These are phyloP conservation scores for Botryotinia convoluta DNA, from an alignment of 2,329 filamentous ascomycete genomes.

Conservation along the genomic window DNA sequence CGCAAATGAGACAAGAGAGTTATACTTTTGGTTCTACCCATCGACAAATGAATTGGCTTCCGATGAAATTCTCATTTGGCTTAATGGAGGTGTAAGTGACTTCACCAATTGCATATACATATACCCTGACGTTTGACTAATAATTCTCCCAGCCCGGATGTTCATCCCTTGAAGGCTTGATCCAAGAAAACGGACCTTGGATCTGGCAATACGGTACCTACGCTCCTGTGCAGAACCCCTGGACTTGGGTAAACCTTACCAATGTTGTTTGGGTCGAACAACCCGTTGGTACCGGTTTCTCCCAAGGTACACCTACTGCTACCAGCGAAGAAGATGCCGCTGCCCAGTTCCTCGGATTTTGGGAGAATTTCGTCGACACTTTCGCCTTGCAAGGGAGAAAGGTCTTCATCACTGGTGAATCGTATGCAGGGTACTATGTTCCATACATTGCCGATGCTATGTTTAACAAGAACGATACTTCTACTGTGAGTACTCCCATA, in stretches of 20 bases:
- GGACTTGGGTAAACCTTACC: slow-evolving; percentile 35
- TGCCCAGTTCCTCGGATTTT: slow-evolving; percentile 73
- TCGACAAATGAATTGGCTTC: slow-evolving; percentile 48
- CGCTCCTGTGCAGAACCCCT: slow-evolving; percentile 37
- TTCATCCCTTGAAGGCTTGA: slow-evolving; percentile 62
- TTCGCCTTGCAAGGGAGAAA: slow-evolving; percentile 67
- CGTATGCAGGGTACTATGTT: slow-evolving; percentile 65
- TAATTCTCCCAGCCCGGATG: slow-evolving; percentile 41
- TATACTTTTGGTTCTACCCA: slow-evolving; percentile 69
- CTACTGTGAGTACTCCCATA: slow-evolving; percentile 21
- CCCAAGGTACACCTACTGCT: slow-evolving; percentile 51
- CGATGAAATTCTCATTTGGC: slow-evolving; percentile 62
- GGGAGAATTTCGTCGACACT: slow-evolving; percentile 71
- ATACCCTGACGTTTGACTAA: not conserved
- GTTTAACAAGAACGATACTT: slow-evolving; percentile 55
- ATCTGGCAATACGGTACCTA: slow-evolving; percentile 68
- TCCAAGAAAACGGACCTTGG: slow-evolving; percentile 77
- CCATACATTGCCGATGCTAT: slow-evolving; percentile 73
- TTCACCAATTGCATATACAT: not conserved
- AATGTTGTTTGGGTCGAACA: slow-evolving; percentile 38
- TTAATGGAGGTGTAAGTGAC: slow-evolving; percentile 42
- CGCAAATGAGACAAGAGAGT: slow-evolving; percentile 48
- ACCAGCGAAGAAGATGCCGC: slow-evolving; percentile 66
- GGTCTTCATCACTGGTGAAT: slow-evolving; percentile 72
- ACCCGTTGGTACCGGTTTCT: slow-evolving; percentile 36